These are phyloP conservation scores for Cercospora berteroae DNA, from an alignment of 2,329 filamentous ascomycete species.

Conservation along the genomic window DNA sequence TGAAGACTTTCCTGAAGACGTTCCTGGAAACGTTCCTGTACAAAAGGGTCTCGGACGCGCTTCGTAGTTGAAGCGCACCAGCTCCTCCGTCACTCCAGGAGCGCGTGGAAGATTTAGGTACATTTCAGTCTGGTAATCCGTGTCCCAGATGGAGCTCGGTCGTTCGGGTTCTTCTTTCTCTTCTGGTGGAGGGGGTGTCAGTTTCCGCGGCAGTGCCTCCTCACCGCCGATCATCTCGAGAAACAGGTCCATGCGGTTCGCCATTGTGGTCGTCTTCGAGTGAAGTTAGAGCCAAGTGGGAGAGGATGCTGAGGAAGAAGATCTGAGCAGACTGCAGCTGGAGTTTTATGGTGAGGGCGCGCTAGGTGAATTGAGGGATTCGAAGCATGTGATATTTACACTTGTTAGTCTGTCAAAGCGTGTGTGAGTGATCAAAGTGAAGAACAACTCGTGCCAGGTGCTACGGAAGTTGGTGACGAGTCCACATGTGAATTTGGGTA, in stretches of 20 bases:
- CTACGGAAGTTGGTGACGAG: neutral
- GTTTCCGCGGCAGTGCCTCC: conserved; percentile 22
- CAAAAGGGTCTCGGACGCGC: neutral
- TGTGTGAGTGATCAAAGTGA: neutral
- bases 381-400: neutral
- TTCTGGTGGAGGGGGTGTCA: conserved; percentile 10
- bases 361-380: neutral
- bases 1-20: neutral
- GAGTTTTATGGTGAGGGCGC: neutral
- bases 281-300: neutral
- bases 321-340: neutral
- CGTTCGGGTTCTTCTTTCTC: neutral
- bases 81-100: neutral
- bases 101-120: conserved; percentile 8
- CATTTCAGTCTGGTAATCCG: conserved; percentile 15
- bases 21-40: neutral
- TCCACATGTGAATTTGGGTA: neutral
- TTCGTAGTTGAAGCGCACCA: neutral
- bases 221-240: conserved; percentile 22
- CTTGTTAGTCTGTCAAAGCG: neutral
- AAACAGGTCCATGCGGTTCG: conserved; percentile 11
- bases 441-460: neutral
- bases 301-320: neutral
- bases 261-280: neutral
- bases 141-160: neutral